Evolutionary conservation across 495 filamentous ascomycete species (phyloP), one percentile per base, ranked within the genome.

Genomic region (Hypoxylon cercidicola): DNA sequence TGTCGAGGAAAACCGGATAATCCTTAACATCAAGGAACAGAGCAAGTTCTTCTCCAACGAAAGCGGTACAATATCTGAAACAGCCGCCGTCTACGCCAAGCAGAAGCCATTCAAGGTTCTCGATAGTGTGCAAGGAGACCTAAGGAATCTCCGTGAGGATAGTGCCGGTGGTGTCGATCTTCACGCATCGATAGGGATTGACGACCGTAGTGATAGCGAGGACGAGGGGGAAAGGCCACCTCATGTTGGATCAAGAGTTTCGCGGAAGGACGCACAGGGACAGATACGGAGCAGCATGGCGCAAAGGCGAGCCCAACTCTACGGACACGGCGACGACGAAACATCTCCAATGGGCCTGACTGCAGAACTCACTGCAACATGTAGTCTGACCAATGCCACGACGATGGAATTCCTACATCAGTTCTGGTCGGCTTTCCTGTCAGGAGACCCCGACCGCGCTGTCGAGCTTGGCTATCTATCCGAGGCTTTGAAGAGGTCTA

Each of bases 321-420:
- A 85, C 52, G 81, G 84, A 16, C 66, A 70, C 1, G 62, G 65
- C n/a, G 62, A 62, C 15, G 78, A 74, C 13, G 75, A 79, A 68
- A 77, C 71, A 54, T 76, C 83, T 19, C 84, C 85, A 3, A 85
- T 84, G 66, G 88, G 89, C 10, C 80, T 98, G 11, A 85, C 91
- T 0, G 60, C 79, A 0, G 74, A 79, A 0, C 78, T 93, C 4
- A 89, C 91, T 39, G 89, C 96, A 55, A 85, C 88, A 3, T 83
- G 96, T 37, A 86, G 84, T 21, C 83, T 97, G 19, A 96, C 93
- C 15, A 93, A 98, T 72, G 92, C 93, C 39, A 97, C 95, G 0
- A 92, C 93, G 0, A 90, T 88, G 7, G 96, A 98, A 64, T 98
- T 98, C 70, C 78, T 99, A n/a, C 89, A 91, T 63, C 93, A 98